phyloP scores from a whole-genome alignment of 768 basidiomycete genomes.

The Lactarius tabidus region DNA sequence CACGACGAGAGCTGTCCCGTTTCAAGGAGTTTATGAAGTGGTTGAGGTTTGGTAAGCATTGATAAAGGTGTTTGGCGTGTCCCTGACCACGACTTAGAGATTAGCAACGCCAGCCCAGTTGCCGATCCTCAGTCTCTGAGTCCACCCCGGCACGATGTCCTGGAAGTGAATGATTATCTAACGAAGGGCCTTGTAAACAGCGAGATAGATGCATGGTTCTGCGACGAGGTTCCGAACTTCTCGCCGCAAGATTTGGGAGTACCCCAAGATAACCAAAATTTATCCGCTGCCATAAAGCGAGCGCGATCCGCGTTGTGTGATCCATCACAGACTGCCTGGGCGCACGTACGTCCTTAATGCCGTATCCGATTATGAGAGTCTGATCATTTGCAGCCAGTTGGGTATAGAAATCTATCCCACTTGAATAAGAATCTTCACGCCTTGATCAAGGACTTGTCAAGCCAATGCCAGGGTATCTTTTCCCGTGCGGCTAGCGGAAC shows the following conservation, averaged over 20 bases:
- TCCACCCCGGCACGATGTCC: constrained; percentile 60
- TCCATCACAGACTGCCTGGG: constrained; percentile 46
- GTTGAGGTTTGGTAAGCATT: constrained; percentile 64
- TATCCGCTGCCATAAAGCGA: constrained; percentile 43
- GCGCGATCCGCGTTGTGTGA: constrained; percentile 48
- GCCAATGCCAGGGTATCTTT: constrained; percentile 59
- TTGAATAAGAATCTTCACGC: constrained; percentile 67
- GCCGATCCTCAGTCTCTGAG: constrained; percentile 44
- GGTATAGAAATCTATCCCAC: constrained; percentile 49
- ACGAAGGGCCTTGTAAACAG: constrained; percentile 64
- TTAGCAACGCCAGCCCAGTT: constrained; percentile 47
- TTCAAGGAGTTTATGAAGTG: constrained; percentile 80
- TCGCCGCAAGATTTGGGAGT: constrained; percentile 47
- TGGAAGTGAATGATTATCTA: constrained; percentile 80
- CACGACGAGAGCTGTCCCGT: constrained; percentile 61
- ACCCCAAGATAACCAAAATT: constrained; percentile 34
- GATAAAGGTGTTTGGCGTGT: neutral
- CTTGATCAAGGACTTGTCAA: constrained; percentile 58
- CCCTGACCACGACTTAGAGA: constrained; percentile 36
- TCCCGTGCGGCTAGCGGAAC: constrained; percentile 57
- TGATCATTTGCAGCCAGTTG: constrained; percentile 34
- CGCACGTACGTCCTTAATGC: constrained; percentile 42
- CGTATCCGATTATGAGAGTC: constrained; percentile 8
- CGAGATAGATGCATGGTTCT: constrained; percentile 77
- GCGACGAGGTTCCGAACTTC: constrained; percentile 55